These are phyloP conservation scores for Sedum album DNA, from an alignment of 164 flowering plant genomes.

Conservation along the genomic window DNA sequence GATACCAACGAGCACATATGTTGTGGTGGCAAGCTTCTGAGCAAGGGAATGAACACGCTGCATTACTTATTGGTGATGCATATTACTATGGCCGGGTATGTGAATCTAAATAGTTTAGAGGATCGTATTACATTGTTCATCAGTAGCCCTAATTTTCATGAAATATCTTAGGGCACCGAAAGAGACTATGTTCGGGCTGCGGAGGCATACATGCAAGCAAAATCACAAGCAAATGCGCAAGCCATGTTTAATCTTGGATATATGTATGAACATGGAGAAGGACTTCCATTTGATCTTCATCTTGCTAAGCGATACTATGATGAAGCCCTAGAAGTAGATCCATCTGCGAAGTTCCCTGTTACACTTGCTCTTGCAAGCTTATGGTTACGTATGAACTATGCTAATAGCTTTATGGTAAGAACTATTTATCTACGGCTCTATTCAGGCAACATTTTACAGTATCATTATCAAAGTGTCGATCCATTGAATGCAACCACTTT, in stretches of 20 bases:
- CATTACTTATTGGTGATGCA: constrained; percentile 96
- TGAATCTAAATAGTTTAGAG: constrained; percentile 3
- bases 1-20: constrained; percentile 82
- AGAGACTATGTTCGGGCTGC: constrained; percentile 95
- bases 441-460: neutral
- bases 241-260: constrained; percentile 98
- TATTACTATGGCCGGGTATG: constrained; percentile 97
- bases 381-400: constrained; percentile 79
- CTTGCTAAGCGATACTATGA: constrained; percentile 98
- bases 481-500: too few relatives aligned
- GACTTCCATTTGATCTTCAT: constrained; percentile 93
- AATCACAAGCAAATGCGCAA: constrained; percentile 85
- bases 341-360: constrained; percentile 84
- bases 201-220: constrained; percentile 97
- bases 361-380: constrained; percentile 83
- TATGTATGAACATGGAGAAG: constrained; percentile 98
- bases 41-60: constrained; percentile 99
- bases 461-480: neutral
- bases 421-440: neutral
- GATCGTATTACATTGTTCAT: neutral
- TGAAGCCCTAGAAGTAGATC: constrained; percentile 70
- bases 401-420: constrained; percentile 67
- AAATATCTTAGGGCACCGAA: constrained; percentile 64
- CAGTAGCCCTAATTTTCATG: neutral
- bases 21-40: constrained; percentile 99